A percentile compares a stretch with the other conserved stretches of the same genome.
Conservation (phyloP, 768 basidiomycete species). For the Gloeopeniophorella convolvens region DNA sequence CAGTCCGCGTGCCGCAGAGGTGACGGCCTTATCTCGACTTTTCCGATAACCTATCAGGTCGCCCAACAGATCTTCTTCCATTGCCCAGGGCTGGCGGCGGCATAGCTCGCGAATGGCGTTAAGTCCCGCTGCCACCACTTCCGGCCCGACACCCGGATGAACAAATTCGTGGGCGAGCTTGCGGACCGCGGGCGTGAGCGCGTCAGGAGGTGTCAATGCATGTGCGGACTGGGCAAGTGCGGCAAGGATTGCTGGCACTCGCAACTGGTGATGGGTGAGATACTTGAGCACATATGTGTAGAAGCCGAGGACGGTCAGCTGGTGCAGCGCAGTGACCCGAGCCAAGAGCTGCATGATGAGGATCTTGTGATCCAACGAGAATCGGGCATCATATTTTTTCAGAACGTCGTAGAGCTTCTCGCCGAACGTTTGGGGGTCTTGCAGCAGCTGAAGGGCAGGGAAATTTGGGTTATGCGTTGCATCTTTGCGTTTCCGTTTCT, state of each 20-base stretch:
- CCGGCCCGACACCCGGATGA: conserved; percentile 92
- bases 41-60: conserved; percentile 95
- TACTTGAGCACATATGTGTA: conserved; percentile 97
- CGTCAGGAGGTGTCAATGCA: conserved; percentile 92
- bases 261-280: conserved; percentile 85
- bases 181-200: conserved; percentile 76
- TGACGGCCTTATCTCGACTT: conserved; percentile 90
- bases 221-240: conserved; percentile 93
- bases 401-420: conserved; percentile 89
- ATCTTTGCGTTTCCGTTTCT: conserved; percentile 29
- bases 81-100: conserved; percentile 89
- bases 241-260: conserved; percentile 88
- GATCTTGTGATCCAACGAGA: conserved; percentile 94
- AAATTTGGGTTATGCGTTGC: conserved; percentile 56
- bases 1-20: conserved; percentile 81
- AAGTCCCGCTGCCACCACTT: conserved; percentile 94
- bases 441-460: conserved; percentile 84
- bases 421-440: conserved; percentile 93
- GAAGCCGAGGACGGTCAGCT: conserved; percentile 87
- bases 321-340: conserved; percentile 88
- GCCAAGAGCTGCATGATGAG: conserved; percentile 95
- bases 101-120: conserved; percentile 96
- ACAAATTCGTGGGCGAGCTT: conserved; percentile 96
- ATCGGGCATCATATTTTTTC: conserved; percentile 85
- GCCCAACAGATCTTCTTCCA: conserved; percentile 89